Conservation (phyloP, 1,284 basidiomycete species). For the Vanrija sp. region DNA sequence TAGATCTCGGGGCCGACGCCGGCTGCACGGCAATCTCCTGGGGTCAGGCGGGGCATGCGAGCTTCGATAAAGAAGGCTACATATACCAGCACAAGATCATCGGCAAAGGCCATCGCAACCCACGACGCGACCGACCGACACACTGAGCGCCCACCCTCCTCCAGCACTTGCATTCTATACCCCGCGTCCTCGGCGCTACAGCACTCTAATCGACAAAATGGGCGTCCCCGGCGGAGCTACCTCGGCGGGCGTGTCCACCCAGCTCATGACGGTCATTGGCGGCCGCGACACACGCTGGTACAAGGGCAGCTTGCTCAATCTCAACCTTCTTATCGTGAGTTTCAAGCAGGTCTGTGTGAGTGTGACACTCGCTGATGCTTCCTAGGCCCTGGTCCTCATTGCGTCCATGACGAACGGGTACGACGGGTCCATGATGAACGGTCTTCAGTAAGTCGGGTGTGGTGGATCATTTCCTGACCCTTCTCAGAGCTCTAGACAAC, state of each 20-base stretch:
- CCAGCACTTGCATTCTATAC: too few relatives aligned
- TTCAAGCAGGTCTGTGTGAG: too few relatives aligned
- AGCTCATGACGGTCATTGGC: background rate
- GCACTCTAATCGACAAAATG: background rate
- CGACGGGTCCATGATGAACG: constrained; percentile 15
- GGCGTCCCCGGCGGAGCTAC: background rate
- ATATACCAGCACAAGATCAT: too few relatives aligned
- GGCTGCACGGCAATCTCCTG: too few relatives aligned
- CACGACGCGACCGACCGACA: too few relatives aligned
- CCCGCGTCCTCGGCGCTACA: too few relatives aligned
- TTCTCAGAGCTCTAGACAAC: background rate
- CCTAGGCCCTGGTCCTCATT: constrained; percentile 22
- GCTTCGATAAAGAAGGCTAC: too few relatives aligned
- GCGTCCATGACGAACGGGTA: constrained; percentile 22
- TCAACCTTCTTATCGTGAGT: constrained; percentile 21
- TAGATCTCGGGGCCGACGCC: too few relatives aligned
- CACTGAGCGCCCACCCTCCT: too few relatives aligned
- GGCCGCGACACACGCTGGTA: constrained; percentile 26
- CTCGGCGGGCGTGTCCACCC: background rate
- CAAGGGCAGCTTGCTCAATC: constrained; percentile 13
- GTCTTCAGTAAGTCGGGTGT: constrained; percentile 8
- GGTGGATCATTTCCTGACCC: background rate
- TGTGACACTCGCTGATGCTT: background rate
- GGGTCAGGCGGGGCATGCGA: too few relatives aligned
- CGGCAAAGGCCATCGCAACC: too few relatives aligned